Evolutionary conservation across 179 eudicot genomes (phyloP).

Genomic region (Beta lomatogona): DNA sequence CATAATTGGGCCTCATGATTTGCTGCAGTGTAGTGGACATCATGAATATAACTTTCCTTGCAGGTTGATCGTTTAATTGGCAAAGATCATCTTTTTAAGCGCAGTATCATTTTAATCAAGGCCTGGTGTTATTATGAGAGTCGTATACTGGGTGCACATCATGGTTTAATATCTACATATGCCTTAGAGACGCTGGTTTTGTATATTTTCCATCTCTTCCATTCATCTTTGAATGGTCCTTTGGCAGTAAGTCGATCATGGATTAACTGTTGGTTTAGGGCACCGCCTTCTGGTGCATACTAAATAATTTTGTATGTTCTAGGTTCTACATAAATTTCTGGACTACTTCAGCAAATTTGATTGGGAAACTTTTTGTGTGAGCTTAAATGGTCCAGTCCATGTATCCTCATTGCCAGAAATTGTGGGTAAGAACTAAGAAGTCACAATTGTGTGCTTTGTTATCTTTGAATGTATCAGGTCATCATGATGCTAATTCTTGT

Average conservation of each 20-base stretch:
- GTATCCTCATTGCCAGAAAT: slow-evolving; percentile 68
- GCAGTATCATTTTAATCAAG: slow-evolving; percentile 86
- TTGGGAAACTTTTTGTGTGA: slow-evolving; percentile 78
- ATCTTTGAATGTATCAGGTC: neutral
- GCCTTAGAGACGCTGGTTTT: slow-evolving; percentile 93
- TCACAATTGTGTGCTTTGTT: neutral
- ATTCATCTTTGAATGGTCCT: slow-evolving; percentile 75
- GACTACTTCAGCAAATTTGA: slow-evolving; percentile 94
- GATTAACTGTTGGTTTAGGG: slow-evolving; percentile 16
- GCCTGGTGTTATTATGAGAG: slow-evolving; percentile 99
- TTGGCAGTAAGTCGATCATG: slow-evolving; percentile 64
- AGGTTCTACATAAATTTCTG: slow-evolving; percentile 90
- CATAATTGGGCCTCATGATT: neutral
- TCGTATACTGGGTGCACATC: slow-evolving; percentile 96
- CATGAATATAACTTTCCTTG: slow-evolving; percentile 14
- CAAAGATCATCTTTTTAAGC: slow-evolving; percentile 86
- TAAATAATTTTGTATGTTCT: slow-evolving; percentile 28
- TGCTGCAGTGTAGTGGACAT: neutral
- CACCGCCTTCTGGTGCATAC: slow-evolving; percentile 18
- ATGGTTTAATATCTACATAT: slow-evolving; percentile 92
- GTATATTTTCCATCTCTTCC: slow-evolving; percentile 84
- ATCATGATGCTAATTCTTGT: slow-evolving; percentile 10
- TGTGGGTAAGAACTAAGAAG: slow-evolving; percentile 69
- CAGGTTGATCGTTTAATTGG: slow-evolving; percentile 85
- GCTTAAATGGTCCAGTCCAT: slow-evolving; percentile 74